phyloP scores from a whole-genome alignment of 768 basidiomycete species.

The Nevesoporus exiguus region DNA sequence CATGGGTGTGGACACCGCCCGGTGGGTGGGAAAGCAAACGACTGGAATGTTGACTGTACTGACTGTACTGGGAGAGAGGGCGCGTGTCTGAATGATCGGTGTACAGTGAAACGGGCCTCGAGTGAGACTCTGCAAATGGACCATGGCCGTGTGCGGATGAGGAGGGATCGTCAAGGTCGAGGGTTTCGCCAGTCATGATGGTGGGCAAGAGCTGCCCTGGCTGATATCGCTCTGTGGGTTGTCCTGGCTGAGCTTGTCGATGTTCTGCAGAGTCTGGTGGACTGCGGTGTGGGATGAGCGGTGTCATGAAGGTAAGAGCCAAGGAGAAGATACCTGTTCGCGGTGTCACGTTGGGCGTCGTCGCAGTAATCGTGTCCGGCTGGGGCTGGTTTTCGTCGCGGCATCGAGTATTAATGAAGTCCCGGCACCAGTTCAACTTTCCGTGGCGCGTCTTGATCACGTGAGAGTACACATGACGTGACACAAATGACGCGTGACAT shows the following conservation, averaged over 20 bases:
- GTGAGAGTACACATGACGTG: conserved; percentile 14
- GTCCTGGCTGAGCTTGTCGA: conserved; percentile 2
- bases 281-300: conserved; percentile 7
- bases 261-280: conserved; percentile 6
- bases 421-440: neutral
- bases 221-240: conserved; percentile 43
- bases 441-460: conserved; percentile 13
- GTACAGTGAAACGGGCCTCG: conserved; percentile 25
- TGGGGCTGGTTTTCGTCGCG: conserved; percentile 24
- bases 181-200: conserved; percentile 63
- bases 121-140: conserved; percentile 27
- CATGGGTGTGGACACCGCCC: conserved; percentile 7
- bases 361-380: conserved; percentile 1
- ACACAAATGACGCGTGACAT: conserved; percentile 21
- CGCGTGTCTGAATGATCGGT: conserved; percentile 28
- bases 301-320: neutral
- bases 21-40: conserved; percentile 28
- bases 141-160: conserved; percentile 31
- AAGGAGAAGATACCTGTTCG: conserved; percentile 3
- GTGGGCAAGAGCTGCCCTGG: conserved; percentile 60
- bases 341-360: neutral
- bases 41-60: conserved; percentile 35
- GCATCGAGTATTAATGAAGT: conserved; percentile 4
- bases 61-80: conserved; percentile 35
- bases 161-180: conserved; percentile 44